Conservation (phyloP, 768 basidiomycete genomes). For the Auricularia sp. region DNA sequence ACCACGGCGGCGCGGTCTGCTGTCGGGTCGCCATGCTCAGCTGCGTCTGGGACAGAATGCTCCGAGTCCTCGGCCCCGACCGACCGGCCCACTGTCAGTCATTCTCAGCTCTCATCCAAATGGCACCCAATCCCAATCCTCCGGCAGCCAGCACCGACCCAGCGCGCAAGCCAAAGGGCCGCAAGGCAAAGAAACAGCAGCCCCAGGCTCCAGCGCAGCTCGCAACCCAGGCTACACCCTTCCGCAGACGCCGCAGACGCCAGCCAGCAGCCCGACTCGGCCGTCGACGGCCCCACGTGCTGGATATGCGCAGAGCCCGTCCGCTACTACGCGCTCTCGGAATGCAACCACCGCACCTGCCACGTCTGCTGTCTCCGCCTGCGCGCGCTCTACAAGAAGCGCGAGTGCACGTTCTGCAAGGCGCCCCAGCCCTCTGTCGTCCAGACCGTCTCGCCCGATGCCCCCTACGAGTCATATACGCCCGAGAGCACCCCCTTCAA, state of each 20-base stretch:
- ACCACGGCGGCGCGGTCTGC: background rate
- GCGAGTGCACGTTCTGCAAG: slow-evolving; percentile 95
- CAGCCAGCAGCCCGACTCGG: background rate
- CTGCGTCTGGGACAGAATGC: no score
- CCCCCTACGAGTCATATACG: slow-evolving; percentile 47
- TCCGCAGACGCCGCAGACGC: background rate
- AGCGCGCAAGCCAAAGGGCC: background rate
- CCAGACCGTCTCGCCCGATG: slow-evolving; percentile 58
- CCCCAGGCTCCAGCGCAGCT: background rate
- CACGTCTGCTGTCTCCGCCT: slow-evolving; percentile 86
- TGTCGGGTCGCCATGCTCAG: no score
- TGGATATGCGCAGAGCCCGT: slow-evolving; percentile 94
- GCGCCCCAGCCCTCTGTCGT: slow-evolving; percentile 67
- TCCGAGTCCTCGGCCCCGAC: no score
- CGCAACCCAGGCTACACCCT: background rate
- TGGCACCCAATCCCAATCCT: background rate
- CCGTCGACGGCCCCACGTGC: slow-evolving; percentile 29
- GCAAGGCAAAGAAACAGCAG: background rate
- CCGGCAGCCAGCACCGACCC: background rate
- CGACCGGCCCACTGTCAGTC: no score
- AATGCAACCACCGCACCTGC: slow-evolving; percentile 92
- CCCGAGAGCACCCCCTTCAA: slow-evolving; percentile 49
- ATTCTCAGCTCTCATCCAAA: background rate
- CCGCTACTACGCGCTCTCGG: slow-evolving; percentile 78
- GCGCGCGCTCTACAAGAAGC: slow-evolving; percentile 86